Percentiles rank a stretch among this genome's conserved stretches.
Evolutionary conservation across 2,329 filamentous ascomycete genomes (phyloP).

Genomic region (Lachnellula subtilissima): DNA sequence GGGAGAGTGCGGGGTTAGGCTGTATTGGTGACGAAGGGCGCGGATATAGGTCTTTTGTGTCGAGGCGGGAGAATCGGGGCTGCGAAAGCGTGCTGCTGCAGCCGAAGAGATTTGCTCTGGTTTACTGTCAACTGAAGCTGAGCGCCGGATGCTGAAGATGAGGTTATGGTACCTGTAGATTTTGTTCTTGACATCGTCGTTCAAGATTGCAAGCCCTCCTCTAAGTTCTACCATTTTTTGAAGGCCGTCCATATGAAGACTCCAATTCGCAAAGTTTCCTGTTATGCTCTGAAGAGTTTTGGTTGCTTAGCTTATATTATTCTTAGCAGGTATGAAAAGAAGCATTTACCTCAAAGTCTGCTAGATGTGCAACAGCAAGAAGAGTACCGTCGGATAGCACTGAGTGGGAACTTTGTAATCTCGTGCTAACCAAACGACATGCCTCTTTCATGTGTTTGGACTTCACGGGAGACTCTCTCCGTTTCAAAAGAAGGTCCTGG

Average conservation of each 20-base stretch:
- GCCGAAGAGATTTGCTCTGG: neutral
- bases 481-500: neutral
- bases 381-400: neutral
- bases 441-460: constrained; percentile 1
- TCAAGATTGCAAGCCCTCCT: neutral
- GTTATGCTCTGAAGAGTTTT: neutral
- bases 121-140: neutral
- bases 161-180: neutral
- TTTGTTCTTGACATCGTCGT: neutral
- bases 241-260: neutral
- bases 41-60: neutral
- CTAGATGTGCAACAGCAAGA: neutral
- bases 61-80: neutral
- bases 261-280: neutral
- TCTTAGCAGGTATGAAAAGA: neutral
- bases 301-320: neutral
- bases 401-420: neutral
- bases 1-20: neutral
- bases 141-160: too few species aligned
- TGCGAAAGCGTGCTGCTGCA: neutral
- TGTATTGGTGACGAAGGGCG: neutral
- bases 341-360: neutral
- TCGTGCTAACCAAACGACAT: neutral
- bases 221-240: neutral
- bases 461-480: neutral